Evolutionary conservation across 495 filamentous ascomycete genomes (phyloP), one percentile per base, ranked within the genome.

Genomic region (Physcia stellaris): DNA sequence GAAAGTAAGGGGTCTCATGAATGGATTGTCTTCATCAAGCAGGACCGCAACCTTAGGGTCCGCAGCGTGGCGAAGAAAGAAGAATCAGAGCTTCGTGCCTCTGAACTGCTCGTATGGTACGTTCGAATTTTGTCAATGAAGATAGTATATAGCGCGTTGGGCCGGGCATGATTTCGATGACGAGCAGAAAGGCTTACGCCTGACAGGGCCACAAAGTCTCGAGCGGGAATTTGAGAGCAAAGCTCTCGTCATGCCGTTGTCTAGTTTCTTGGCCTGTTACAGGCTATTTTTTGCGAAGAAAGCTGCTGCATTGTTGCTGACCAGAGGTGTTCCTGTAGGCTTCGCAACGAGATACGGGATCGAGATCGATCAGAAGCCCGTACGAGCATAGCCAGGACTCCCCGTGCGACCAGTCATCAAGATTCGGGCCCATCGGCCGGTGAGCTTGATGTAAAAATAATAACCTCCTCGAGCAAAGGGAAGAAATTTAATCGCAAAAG

Each of bases 401-500:
- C 27, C 35, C 54, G 2, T 46, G 50, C 13, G 40, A 42, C 9
- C 42, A 48, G 31, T 53, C n/a, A n/a, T n/a, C n/a, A n/a, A n/a
- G n/a, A n/a, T n/a, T n/a, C n/a, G n/a, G n/a, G n/a, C n/a, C 41
- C 24, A 50, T 55, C 23, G 75, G 77, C 21, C 64, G 63, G 18
- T 66, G 72, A 32, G 77, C 78, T n/a, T 48, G 76, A 87, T 42
- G 88, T 98, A 20, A 77, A 84, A 32, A 79, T 96, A 20, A 69
- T 96, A 1, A 62, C 83, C 1, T 73, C 81, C 1, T 76, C 81
- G 35, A 85, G 83, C 21, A 77, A 81, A 48, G 81, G 75, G 53
- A 94, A 94, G 58, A 98, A 94, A 61, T 77, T 78, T 28, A 94
- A 92, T 54, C 76, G 88, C 23, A 73, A 72, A 39, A 77, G 77